Conservation (phyloP, 768 basidiomycete species). For the Rhodocollybia butyracea region DNA sequence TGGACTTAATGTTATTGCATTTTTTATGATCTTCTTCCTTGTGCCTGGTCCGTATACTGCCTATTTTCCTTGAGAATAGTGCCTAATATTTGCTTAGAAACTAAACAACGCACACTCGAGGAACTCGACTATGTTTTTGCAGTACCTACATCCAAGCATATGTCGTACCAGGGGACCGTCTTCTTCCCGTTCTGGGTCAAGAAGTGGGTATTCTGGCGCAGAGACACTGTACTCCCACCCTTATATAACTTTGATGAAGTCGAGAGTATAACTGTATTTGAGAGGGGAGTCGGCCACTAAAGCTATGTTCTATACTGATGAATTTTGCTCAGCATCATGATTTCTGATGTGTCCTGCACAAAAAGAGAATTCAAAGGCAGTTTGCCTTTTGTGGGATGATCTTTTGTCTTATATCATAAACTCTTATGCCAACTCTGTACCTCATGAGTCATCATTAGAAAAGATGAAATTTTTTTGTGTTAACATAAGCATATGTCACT, state of each 20-base stretch:
- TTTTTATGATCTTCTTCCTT: conserved; percentile 54
- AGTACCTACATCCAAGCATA: conserved; percentile 44
- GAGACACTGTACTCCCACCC: conserved; percentile 34
- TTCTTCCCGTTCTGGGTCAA: conserved; percentile 52
- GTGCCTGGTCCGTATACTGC: conserved; percentile 40
- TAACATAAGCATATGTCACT: no score
- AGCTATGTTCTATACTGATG: no score
- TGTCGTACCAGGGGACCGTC: conserved; percentile 37
- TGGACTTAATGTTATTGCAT: conserved; percentile 45
- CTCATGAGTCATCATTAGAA: no score
- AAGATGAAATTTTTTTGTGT: no score
- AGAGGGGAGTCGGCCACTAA: conserved; percentile 38
- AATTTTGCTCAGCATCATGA: no score
- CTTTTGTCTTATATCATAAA: no score
- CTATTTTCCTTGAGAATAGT: neutral
- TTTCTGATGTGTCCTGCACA: no score
- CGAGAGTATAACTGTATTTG: conserved; percentile 39
- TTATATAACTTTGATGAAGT: conserved; percentile 54
- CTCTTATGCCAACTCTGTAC: no score
- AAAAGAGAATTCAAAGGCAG: no score
- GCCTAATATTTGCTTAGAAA: conserved; percentile 29
- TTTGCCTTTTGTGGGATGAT: no score
- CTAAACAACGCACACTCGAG: conserved; percentile 50
- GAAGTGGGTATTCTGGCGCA: conserved; percentile 40
- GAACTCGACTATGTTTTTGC: conserved; percentile 51